A percentile compares a stretch with the other conserved stretches of the same genome.
phyloP scores from a whole-genome alignment of 495 filamentous ascomycete genomes.

The Neurospora cerealis region DNA sequence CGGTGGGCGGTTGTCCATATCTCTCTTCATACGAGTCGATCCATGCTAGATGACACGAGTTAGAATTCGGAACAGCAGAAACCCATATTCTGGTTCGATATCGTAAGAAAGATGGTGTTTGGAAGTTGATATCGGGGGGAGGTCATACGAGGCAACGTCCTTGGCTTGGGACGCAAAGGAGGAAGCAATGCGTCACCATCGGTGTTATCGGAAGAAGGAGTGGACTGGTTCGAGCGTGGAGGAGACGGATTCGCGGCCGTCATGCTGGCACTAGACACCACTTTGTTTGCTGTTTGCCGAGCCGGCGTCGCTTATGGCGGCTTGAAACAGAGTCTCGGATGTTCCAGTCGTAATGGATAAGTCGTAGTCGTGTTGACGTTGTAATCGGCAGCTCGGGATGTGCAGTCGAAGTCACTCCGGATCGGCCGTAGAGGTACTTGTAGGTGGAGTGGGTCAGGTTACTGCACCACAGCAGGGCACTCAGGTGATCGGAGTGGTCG shows the following conservation, averaged over 20 bases:
- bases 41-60: slow-evolving; percentile 34
- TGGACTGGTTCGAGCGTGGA: slow-evolving; percentile 16
- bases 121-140: background rate
- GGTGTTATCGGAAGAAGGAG: background rate
- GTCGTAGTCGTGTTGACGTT: background rate
- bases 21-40: slow-evolving; percentile 40
- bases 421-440: background rate
- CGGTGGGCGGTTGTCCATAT: slow-evolving; percentile 26
- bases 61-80: slow-evolving; percentile 6
- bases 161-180: slow-evolving; percentile 4
- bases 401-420: background rate
- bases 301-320: background rate
- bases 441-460: background rate
- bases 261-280: slow-evolving; percentile 10
- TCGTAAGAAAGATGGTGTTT: background rate
- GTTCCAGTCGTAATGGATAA: background rate
- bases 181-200: background rate
- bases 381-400: background rate
- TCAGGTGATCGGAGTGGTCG: background rate
- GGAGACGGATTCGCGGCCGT: slow-evolving; percentile 10
- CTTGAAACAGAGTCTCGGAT: background rate
- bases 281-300: background rate
- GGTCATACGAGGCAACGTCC: slow-evolving; percentile 33
- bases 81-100: background rate
- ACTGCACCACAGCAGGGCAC: background rate